Conservation (phyloP, 2,329 filamentous ascomycete genomes). For the Canariomyces notabilis region DNA sequence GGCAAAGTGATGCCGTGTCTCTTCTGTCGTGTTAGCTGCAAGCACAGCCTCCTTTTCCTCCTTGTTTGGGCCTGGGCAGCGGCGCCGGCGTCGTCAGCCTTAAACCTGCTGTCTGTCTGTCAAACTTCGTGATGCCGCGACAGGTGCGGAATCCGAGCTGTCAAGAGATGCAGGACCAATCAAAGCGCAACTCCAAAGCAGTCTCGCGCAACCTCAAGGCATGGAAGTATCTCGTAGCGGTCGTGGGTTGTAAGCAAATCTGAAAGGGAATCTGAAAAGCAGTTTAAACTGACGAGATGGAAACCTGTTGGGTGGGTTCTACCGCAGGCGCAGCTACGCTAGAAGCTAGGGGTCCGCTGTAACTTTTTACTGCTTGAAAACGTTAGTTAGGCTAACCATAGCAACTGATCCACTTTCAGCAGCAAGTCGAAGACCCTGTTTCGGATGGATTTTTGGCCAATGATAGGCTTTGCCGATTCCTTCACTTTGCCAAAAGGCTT, state of each 20-base stretch:
- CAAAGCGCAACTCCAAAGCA: no score
- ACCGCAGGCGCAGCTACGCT: background rate
- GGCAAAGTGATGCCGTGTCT: background rate
- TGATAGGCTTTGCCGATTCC: background rate
- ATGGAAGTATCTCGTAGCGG: background rate
- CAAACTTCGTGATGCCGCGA: no score
- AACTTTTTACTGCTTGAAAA: no score
- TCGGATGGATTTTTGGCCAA: conserved; percentile 4
- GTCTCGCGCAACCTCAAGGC: background rate
- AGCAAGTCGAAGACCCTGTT: conserved; percentile 10
- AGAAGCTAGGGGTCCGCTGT: background rate
- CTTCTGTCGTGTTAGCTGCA: background rate
- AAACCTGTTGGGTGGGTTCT: no score
- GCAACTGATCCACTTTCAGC: no score
- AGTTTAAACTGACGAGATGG: background rate
- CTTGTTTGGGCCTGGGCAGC: background rate
- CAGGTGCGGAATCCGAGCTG: background rate
- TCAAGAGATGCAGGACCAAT: background rate
- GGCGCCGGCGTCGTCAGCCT: conserved; percentile 3
- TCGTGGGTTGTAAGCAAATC: background rate
- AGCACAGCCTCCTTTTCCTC: conserved; percentile 1
- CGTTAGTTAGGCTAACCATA: no score
- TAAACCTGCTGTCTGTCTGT: background rate
- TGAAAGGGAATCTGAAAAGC: background rate
- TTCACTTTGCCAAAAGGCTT: background rate